A percentile compares a stretch with the other conserved stretches of the same genome.
Conservation (phyloP, 441 rosid species). For the Sinapis alba region DNA sequence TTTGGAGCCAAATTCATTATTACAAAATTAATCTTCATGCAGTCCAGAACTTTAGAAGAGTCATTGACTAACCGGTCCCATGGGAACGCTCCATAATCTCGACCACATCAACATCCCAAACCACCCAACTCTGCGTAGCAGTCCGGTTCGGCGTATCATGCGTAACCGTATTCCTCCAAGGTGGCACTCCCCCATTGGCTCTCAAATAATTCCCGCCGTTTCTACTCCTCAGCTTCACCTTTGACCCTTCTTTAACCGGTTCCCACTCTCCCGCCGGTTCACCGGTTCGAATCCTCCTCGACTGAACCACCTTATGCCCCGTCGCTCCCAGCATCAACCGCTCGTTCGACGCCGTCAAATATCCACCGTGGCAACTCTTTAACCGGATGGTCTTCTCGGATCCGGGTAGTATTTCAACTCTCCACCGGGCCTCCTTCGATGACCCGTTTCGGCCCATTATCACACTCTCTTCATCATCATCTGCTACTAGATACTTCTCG, state of each 20-base stretch:
- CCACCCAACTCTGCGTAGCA: conserved; percentile 71
- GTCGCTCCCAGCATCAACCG: conserved; percentile 79
- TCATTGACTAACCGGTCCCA: conserved; percentile 27
- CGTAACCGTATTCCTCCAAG: conserved; percentile 96
- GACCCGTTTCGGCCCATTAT: conserved; percentile 56
- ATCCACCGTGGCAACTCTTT: conserved; percentile 61
- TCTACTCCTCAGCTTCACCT: conserved; percentile 67
- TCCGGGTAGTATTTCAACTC: conserved; percentile 54
- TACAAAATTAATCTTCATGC: too few relatives aligned
- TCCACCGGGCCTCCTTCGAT: conserved; percentile 54
- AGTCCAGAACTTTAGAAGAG: too few relatives aligned
- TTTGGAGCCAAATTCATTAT: neutral
- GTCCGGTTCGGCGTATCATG: conserved; percentile 81
- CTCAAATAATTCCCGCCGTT: conserved; percentile 73
- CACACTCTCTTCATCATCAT: conserved; percentile 60
- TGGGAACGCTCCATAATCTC: conserved; percentile 58
- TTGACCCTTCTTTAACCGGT: conserved; percentile 62
- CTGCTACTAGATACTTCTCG: conserved; percentile 55
- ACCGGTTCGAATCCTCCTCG: conserved; percentile 51
- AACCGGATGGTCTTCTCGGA: conserved; percentile 54
- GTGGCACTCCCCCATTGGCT: conserved; percentile 92
- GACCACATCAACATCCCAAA: conserved; percentile 79
- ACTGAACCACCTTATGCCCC: conserved; percentile 77
- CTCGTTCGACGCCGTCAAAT: conserved; percentile 81
- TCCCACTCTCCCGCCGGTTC: conserved; percentile 93